Conservation (phyloP, 2,329 filamentous ascomycete species). For the Microascus cirrosus region DNA sequence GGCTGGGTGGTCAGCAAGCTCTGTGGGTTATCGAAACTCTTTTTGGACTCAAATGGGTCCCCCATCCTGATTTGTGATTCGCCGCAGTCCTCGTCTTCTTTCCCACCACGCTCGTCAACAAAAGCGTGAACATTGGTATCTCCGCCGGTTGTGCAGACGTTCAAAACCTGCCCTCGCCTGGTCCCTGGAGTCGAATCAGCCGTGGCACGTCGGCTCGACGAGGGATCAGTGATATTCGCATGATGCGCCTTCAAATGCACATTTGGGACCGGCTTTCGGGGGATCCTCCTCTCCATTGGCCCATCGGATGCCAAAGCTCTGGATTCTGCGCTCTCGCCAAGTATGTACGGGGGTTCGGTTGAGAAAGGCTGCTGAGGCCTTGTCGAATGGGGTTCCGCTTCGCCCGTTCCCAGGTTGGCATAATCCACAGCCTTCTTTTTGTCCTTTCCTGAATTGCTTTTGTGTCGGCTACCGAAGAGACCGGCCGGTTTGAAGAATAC, state of each 20-base stretch:
- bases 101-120: neutral
- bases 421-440: neutral
- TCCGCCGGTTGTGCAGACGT: neutral
- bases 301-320: neutral
- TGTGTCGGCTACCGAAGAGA: neutral
- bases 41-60: neutral
- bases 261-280: neutral
- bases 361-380: neutral
- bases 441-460: neutral
- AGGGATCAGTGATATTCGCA: neutral
- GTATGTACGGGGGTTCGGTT: neutral
- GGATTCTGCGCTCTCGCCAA: neutral
- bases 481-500: neutral
- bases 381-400: neutral
- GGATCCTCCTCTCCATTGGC: neutral
- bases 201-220: neutral
- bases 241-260: neutral
- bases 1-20: neutral
- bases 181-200: neutral
- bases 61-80: neutral
- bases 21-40: neutral
- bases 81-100: neutral
- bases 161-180: neutral
- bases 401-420: neutral
- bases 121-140: neutral